Percentiles rank a stretch among this genome's conserved stretches.
phyloP scores from a whole-genome alignment of 148 eudicot genomes.

The Drosera capensis region DNA sequence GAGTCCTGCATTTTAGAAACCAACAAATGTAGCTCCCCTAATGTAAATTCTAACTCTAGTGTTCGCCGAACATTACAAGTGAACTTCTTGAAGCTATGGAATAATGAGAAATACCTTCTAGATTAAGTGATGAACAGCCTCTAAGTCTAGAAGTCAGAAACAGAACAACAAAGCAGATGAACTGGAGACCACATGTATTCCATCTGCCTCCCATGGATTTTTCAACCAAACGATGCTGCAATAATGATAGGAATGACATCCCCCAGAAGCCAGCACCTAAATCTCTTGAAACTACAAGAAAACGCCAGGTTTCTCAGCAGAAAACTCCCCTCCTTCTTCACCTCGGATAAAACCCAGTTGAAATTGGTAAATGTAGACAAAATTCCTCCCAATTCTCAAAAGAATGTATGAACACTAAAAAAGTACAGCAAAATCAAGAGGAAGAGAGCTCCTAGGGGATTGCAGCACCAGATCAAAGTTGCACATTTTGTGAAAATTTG shows the following conservation, averaged over 20 bases:
- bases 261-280: constrained; percentile 36
- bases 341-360: constrained; percentile 30
- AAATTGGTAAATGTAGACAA: constrained; percentile 8
- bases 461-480: constrained; percentile 18
- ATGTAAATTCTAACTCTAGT: background rate
- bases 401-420: constrained; percentile 12
- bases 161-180: constrained; percentile 34
- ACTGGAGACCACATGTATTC: constrained; percentile 28
- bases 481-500: constrained; percentile 18
- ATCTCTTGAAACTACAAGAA: constrained; percentile 16
- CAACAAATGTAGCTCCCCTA: background rate
- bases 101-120: constrained; percentile 45
- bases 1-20: constrained; percentile 34
- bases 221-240: constrained; percentile 19
- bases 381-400: background rate
- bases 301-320: constrained; percentile 46
- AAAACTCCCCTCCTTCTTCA: constrained; percentile 19
- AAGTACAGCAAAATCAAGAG: constrained; percentile 10
- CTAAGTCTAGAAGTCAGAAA: constrained; percentile 32
- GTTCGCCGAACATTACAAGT: too few species aligned
- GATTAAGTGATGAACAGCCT: constrained; percentile 47
- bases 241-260: constrained; percentile 29
- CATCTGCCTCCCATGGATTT: constrained; percentile 68
- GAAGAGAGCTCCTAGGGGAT: constrained; percentile 16
- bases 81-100: background rate